phyloP scores from a whole-genome alignment of 2,329 filamentous ascomycete genomes.

The Pseudogymnoascus sp. region DNA sequence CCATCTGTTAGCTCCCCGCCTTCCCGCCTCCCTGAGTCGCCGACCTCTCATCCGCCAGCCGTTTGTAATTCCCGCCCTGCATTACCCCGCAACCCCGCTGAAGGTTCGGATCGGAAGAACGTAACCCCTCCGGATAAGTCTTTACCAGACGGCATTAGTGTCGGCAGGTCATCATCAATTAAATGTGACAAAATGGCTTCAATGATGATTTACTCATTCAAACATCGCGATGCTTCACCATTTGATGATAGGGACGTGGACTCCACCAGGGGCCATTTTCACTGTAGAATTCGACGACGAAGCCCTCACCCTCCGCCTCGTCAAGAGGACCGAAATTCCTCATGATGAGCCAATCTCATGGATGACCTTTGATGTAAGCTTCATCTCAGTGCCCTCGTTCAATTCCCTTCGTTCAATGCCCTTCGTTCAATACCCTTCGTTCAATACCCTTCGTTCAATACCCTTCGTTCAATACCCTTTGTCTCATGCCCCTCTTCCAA shows the following conservation, averaged over 20 bases:
- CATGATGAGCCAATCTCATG: constrained; percentile 83
- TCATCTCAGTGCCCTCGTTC: not conserved
- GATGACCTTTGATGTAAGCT: constrained; percentile 79
- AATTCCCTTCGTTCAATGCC: no score
- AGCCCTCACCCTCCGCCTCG: constrained; percentile 61
- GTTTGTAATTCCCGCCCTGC: not conserved
- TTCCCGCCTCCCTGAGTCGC: not conserved
- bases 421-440: no score
- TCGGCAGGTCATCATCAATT: not conserved
- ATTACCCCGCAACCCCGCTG: constrained; percentile 1
- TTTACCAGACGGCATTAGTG: not conserved
- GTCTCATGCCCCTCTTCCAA: not conserved
- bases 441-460: no score
- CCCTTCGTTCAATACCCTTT: no score
- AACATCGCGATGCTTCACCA: constrained; percentile 66
- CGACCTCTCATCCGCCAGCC: not conserved
- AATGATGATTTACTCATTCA: not conserved
- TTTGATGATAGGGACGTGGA: constrained; percentile 90
- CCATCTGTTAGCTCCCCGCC: not conserved
- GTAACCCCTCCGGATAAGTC: not conserved
- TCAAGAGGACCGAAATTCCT: constrained; percentile 76
- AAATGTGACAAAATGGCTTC: not conserved
- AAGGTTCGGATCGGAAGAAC: not conserved
- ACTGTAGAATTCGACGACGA: constrained; percentile 84
- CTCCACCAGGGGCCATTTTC: constrained; percentile 81